Percentiles rank a stretch among this genome's conserved stretches.
Conservation (phyloP, 2,329 filamentous ascomycete species). For the Berkeleyomyces rouxiae region DNA sequence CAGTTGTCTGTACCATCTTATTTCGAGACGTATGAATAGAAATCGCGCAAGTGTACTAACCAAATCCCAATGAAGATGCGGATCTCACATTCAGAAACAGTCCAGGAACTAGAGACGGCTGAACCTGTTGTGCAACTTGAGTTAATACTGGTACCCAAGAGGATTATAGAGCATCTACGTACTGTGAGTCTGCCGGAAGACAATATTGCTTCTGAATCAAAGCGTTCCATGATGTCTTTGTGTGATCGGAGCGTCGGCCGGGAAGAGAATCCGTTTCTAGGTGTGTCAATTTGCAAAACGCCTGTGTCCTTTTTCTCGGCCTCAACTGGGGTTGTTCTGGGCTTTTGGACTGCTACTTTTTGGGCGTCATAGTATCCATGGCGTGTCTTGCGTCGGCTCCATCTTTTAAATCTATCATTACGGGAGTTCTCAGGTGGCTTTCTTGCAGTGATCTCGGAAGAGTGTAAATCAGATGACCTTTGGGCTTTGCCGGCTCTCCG, state of each 20-base stretch:
- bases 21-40: too few relatives aligned
- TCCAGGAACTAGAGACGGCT: slow-evolving; percentile 21
- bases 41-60: slow-evolving; percentile 14
- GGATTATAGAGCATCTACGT: neutral
- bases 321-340: slow-evolving; percentile 5
- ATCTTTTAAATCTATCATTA: slow-evolving; percentile 28
- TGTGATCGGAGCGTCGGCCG: slow-evolving; percentile 21
- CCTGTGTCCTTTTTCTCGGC: neutral
- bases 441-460: slow-evolving; percentile 8
- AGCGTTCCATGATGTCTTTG: slow-evolving; percentile 37
- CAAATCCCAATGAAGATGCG: slow-evolving; percentile 14
- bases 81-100: slow-evolving; percentile 22
- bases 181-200: slow-evolving; percentile 22
- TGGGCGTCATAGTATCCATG: slow-evolving; percentile 36
- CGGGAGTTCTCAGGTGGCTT: slow-evolving; percentile 9
- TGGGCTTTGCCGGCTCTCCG: neutral
- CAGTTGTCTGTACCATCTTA: slow-evolving; percentile 4
- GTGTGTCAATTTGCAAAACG: neutral
- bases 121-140: slow-evolving; percentile 18
- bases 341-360: slow-evolving; percentile 15
- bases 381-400: slow-evolving; percentile 37
- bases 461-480: neutral
- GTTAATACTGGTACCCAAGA: neutral
- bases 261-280: neutral
- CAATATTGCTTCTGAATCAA: slow-evolving; percentile 36